Evolutionary conservation across 78 protist species (phyloP).

Genomic region (Monosiga brevicollis): DNA sequence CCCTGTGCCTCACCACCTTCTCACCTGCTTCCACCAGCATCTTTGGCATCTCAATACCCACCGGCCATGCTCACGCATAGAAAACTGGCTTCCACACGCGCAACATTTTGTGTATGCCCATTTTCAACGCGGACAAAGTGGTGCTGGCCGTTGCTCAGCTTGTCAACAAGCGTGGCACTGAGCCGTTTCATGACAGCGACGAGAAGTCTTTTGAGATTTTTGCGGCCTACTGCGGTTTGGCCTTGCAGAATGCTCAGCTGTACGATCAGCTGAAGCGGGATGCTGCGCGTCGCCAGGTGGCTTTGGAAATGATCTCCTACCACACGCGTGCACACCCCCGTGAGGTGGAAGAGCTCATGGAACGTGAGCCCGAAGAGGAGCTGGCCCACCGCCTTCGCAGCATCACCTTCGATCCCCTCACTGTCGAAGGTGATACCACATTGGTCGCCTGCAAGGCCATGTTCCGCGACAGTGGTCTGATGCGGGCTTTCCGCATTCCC

Average conservation of each 20-base stretch:
- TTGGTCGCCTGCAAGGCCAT: background rate
- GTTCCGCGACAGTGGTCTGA: background rate
- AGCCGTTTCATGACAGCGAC: background rate
- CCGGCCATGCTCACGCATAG: no score
- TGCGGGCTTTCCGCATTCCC: background rate
- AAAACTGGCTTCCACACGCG: conserved; percentile 10
- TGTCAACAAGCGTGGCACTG: background rate
- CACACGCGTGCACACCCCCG: background rate
- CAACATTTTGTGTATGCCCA: background rate
- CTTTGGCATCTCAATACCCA: no score
- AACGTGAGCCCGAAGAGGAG: background rate
- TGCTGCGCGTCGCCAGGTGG: background rate
- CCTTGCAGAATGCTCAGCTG: background rate
- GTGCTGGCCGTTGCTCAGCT: background rate
- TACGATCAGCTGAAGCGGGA: background rate
- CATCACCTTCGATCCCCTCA: background rate
- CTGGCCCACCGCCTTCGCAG: background rate
- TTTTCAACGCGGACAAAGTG: background rate
- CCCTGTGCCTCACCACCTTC: no score
- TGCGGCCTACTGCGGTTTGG: background rate
- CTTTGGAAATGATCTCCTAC: background rate
- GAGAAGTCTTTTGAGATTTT: background rate
- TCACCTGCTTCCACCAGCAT: no score
- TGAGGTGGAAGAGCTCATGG: background rate
- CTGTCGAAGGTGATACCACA: background rate